phyloP scores from a whole-genome alignment of 2,329 filamentous ascomycete species.

The Kalmusia sp. region DNA sequence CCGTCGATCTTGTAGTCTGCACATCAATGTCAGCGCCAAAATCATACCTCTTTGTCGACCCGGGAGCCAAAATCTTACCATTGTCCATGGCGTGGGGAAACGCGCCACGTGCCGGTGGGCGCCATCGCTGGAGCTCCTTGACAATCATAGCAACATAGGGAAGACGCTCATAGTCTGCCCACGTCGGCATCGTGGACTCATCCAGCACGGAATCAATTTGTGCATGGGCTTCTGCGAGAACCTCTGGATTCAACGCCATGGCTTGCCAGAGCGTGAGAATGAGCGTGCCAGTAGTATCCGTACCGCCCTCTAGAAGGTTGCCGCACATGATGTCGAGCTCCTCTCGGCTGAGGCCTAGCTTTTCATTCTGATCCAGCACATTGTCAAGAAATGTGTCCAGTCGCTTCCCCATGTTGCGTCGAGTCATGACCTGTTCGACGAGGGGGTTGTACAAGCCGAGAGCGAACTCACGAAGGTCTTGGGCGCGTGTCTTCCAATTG shows the following conservation, averaged over 20 bases:
- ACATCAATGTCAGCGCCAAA: slow-evolving; percentile 2
- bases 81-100: slow-evolving; percentile 12
- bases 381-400: slow-evolving; percentile 22
- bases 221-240: background rate
- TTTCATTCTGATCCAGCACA: slow-evolving; percentile 18
- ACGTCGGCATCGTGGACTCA: background rate
- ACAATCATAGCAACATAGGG: slow-evolving; percentile 30
- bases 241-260: slow-evolving; percentile 7
- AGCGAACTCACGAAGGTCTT: slow-evolving; percentile 17
- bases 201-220: background rate
- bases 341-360: slow-evolving; percentile 11
- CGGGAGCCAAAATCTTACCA: background rate
- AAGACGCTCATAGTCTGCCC: slow-evolving; percentile 18
- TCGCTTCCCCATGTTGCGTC: slow-evolving; percentile 11
- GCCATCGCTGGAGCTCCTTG: slow-evolving; percentile 26
- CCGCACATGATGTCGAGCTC: slow-evolving; percentile 16
- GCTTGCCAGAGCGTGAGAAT: slow-evolving; percentile 11
- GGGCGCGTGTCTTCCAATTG: slow-evolving; percentile 20
- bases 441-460: slow-evolving; percentile 17
- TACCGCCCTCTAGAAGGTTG: background rate
- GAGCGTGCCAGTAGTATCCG: background rate
- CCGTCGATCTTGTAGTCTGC: slow-evolving; percentile 37
- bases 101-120: slow-evolving; percentile 16
- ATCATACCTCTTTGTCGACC: background rate
- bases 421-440: slow-evolving; percentile 17